Conservation (phyloP, 495 filamentous ascomycete genomes). For the Xylona heveae region DNA sequence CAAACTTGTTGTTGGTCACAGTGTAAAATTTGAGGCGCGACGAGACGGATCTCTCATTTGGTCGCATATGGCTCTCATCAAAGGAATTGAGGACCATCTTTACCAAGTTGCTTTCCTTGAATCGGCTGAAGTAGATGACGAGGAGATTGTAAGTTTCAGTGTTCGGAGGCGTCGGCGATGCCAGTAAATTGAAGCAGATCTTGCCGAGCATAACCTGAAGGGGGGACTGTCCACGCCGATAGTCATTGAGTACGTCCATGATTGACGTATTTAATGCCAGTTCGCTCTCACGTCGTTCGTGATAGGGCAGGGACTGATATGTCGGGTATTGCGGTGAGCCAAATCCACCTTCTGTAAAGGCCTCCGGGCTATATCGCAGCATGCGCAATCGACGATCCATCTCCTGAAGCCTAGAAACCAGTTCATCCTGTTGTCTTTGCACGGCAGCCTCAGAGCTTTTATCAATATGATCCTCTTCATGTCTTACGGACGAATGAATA, state of each 20-base stretch:
- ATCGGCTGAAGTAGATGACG: conserved; percentile 30
- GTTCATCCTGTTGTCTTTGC: background rate
- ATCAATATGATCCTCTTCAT: background rate
- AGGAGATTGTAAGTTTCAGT: conserved; percentile 46
- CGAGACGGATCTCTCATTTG: conserved; percentile 29
- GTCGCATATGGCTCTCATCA: conserved; percentile 21
- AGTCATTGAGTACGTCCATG: too few relatives aligned
- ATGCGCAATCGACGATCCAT: conserved; percentile 1
- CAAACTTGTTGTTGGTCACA: conserved; percentile 14
- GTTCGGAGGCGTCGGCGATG: conserved; percentile 30
- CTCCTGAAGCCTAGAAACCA: background rate
- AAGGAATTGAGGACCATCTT: conserved; percentile 30
- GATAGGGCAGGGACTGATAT: too few relatives aligned
- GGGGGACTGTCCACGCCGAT: too few relatives aligned
- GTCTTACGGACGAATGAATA: conserved; percentile 1
- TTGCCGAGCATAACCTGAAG: conserved; percentile 31
- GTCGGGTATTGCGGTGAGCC: conserved; percentile 5
- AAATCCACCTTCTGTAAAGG: too few relatives aligned
- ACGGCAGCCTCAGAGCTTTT: background rate
- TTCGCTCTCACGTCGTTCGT: too few relatives aligned
- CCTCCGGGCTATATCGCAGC: background rate
- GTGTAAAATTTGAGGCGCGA: conserved; percentile 34
- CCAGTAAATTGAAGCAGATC: conserved; percentile 46
- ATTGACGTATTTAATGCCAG: too few relatives aligned
- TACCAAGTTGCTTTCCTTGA: conserved; percentile 27